Conservation (phyloP, 2,329 filamentous ascomycete genomes). For the Furcasterigmium sp. region DNA sequence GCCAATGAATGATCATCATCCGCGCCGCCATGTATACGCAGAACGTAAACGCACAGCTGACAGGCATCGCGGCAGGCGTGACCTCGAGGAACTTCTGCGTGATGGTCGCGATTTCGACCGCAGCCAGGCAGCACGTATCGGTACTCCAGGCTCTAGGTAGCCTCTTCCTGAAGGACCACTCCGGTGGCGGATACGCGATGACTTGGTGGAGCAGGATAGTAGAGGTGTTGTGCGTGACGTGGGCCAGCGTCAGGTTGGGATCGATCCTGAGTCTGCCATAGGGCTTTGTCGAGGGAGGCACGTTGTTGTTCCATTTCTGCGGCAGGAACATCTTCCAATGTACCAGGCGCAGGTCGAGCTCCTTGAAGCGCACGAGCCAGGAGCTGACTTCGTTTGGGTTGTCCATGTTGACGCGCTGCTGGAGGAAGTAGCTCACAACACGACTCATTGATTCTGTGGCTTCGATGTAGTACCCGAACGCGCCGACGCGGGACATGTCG, state of each 20-base stretch:
- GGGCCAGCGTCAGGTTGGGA: constrained; percentile 41
- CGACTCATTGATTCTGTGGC: constrained; percentile 36
- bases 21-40: not conserved
- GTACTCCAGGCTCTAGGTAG: constrained; percentile 37
- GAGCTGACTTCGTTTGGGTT: constrained; percentile 27
- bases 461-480: constrained; percentile 36
- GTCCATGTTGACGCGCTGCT: constrained; percentile 29
- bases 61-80: constrained; percentile 25
- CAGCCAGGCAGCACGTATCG: constrained; percentile 40
- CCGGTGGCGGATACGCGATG: constrained; percentile 33
- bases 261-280: constrained; percentile 28
- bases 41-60: not conserved
- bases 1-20: constrained; percentile 18
- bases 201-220: constrained; percentile 41
- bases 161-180: constrained; percentile 17
- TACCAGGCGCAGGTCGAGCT: constrained; percentile 35
- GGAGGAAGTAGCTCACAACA: constrained; percentile 35
- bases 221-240: constrained; percentile 41
- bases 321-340: constrained; percentile 38
- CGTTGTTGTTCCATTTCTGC: constrained; percentile 25
- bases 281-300: too few relatives aligned
- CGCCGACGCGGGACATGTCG: constrained; percentile 31
- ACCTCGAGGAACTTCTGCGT: constrained; percentile 34
- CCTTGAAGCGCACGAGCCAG: constrained; percentile 38
- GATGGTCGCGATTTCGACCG: constrained; percentile 38